phyloP scores from a whole-genome alignment of 148 eudicot species.

The Cornus florida region DNA sequence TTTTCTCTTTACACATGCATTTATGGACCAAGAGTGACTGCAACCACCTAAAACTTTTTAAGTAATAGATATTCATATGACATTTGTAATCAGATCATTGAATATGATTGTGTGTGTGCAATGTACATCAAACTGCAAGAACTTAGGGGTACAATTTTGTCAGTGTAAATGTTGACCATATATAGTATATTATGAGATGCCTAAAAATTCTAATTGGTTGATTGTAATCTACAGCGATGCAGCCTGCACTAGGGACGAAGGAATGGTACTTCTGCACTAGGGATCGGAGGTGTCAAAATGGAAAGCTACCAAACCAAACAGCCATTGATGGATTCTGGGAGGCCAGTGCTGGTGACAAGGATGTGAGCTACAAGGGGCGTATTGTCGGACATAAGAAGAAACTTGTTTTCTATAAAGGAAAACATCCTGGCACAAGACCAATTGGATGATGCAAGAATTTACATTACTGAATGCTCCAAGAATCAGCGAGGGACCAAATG shows the following conservation, averaged over 20 bases:
- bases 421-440: constrained; percentile 22
- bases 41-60: too few species aligned
- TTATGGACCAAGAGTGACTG: too few species aligned
- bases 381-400: constrained; percentile 23
- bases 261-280: constrained; percentile 45
- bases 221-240: too few species aligned
- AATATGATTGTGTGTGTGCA: too few species aligned
- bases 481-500: neutral
- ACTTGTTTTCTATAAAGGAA: constrained; percentile 30
- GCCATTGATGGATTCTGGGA: constrained; percentile 44
- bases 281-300: constrained; percentile 31
- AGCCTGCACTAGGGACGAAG: neutral
- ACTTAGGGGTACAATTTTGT: too few species aligned
- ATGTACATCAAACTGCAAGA: too few species aligned
- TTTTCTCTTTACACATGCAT: too few species aligned
- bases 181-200: too few species aligned
- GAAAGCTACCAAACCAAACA: constrained; percentile 26
- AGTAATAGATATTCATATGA: too few species aligned
- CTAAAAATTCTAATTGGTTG: too few species aligned
- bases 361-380: neutral
- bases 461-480: neutral
- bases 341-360: constrained; percentile 36
- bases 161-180: too few species aligned
- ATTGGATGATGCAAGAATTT: constrained; percentile 36
- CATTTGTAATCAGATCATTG: too few species aligned